Evolutionary conservation across 495 filamentous ascomycete species (phyloP).

Genomic region (Penicillium verhagenii): DNA sequence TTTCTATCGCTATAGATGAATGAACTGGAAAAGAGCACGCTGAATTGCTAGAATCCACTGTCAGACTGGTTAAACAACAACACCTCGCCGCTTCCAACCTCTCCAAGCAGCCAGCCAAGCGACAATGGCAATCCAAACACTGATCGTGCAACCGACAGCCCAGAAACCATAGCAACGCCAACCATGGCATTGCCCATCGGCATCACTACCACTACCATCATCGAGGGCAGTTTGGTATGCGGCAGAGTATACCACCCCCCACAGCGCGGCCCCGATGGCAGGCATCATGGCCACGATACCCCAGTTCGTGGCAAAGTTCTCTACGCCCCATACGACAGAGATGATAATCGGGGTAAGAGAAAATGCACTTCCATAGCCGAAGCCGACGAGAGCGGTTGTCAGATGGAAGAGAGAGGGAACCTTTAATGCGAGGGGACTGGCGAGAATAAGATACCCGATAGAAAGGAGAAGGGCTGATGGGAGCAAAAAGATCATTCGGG

Average conservation of each 20-base stretch:
- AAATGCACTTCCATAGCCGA: conserved; percentile 91
- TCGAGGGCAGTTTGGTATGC: conserved; percentile 70
- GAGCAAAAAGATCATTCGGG: conserved; percentile 77
- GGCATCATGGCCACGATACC: conserved; percentile 91
- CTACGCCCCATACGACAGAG: conserved; percentile 92
- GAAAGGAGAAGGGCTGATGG: conserved; percentile 72
- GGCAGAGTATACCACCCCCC: conserved; percentile 77
- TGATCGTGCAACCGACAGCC: conserved; percentile 66
- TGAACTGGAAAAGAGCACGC: background rate
- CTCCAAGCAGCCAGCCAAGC: conserved; percentile 82
- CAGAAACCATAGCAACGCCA: conserved; percentile 81
- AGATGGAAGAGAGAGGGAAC: conserved; percentile 70
- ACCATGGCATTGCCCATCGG: conserved; percentile 60
- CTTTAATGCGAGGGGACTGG: conserved; percentile 67
- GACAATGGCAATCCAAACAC: conserved; percentile 72
- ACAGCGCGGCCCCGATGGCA: conserved; percentile 77
- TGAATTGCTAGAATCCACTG: background rate
- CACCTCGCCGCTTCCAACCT: conserved; percentile 75
- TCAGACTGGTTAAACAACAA: conserved; percentile 66
- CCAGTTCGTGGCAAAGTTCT: conserved; percentile 99
- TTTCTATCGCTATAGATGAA: background rate
- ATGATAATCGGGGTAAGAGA: conserved; percentile 87
- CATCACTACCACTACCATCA: conserved; percentile 19
- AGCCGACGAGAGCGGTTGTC: conserved; percentile 75
- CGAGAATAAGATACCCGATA: conserved; percentile 70